Percentiles rank a stretch among this genome's conserved stretches.
Conservation (phyloP, 176 grass and related monocot genomes). For the Poa annua region DNA sequence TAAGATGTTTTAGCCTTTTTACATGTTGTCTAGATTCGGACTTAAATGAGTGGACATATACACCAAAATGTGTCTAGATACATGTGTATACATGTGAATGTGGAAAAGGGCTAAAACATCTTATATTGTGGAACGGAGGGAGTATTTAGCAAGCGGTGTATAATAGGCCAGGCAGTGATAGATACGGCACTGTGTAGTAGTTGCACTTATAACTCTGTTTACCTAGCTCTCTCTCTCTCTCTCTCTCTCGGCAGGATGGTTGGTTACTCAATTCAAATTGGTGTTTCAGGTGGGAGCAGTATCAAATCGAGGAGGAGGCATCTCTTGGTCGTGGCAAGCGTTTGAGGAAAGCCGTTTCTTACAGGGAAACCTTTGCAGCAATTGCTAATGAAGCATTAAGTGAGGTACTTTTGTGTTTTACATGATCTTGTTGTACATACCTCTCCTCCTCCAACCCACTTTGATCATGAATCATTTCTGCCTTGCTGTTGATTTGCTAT, state of each 20-base stretch:
- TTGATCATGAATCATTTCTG: neutral
- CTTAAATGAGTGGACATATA: too few relatives aligned
- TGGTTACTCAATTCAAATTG: constrained; percentile 32
- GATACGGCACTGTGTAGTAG: neutral
- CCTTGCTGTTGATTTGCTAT: constrained; percentile 1
- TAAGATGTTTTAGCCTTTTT: too few relatives aligned
- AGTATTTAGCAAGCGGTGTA: neutral
- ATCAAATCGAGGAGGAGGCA: constrained; percentile 95
- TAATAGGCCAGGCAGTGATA: constrained; percentile 21
- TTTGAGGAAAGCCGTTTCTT: constrained; percentile 95
- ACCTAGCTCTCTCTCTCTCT: neutral
- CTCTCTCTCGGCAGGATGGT: neutral
- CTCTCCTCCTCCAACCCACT: neutral
- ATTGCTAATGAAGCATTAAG: constrained; percentile 93
- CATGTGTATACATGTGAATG: too few relatives aligned
- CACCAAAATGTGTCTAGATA: too few relatives aligned
- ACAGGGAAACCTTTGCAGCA: constrained; percentile 91
- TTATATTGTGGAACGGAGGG: too few relatives aligned
- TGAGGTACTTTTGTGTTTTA: constrained; percentile 63
- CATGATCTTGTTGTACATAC: constrained; percentile 2
- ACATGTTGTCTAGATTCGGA: too few relatives aligned
- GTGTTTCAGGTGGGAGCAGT: constrained; percentile 85
- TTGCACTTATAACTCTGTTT: neutral
- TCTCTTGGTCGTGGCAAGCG: constrained; percentile 94
- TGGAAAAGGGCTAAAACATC: too few relatives aligned